Base-by-base conservation (phyloP, 768 basidiomycete genomes). In the Tremella mesenterica region DNA sequence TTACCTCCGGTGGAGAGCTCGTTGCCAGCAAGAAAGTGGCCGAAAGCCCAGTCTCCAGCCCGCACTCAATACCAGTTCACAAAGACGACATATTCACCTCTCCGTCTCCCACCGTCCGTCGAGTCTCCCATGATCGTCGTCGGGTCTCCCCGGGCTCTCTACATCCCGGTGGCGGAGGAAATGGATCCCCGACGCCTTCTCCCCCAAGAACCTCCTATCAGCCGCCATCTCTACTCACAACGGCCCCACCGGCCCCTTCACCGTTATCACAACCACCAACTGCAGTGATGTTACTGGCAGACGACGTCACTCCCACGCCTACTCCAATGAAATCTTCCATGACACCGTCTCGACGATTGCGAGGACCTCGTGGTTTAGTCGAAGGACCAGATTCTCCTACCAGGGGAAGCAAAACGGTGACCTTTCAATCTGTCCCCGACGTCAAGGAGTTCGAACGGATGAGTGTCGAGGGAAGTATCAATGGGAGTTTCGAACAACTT, bases 391-490 rank as follows among this genome's bases (percentile, higher is more conserved):
- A 69, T 21, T 58, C 62, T 1, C 67, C 67, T 13, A 60, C 61
- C 8, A 55, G 52, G 18, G 30, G 50, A 26, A 23, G 20, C 10
- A 73, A 73, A 49, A 71, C 69, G 1, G 71, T 73, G 26, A 73
- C 71, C 9, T 73, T 71, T 51, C 64, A 69, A 48, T 54, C 50
- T 26, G 63, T 70, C 1, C 69, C 71, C 7, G 66, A 73, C 46
- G 71, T 73, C 51, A 71, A 71, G 48, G 71, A 73, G 52, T 73
- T 71, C 47, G 69, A 73, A 39, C 51, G 47, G 5, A 60, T 66
- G 47, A 60, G 57, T 25, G 56, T 63, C 5, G 66, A 70, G 36
- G 61, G 64, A 4, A 68, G 61, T 39, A 50, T 56, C 25, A 65
- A 68, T 53, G 61, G 63, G 23, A 60, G 60, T 36, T 67, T 69